Evolutionary conservation across 257 asterid genomes (phyloP).

Genomic region (Oldenlandia corymbosa): DNA sequence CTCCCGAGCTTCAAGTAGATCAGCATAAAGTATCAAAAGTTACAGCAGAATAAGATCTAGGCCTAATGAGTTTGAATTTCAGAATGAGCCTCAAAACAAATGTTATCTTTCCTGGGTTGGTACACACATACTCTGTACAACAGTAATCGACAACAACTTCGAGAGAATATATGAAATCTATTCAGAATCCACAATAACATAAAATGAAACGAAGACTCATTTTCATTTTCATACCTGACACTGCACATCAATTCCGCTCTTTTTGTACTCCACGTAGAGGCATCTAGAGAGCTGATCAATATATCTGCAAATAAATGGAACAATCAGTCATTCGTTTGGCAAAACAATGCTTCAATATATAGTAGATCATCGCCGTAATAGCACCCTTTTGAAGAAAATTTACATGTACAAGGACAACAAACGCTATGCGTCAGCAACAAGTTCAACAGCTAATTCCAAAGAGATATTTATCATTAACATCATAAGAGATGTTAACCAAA

Average conservation of each 20-base stretch:
- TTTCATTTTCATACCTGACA: slow-evolving; percentile 66
- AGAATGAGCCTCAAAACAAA: background rate
- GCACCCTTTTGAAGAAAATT: background rate
- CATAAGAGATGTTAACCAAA: background rate
- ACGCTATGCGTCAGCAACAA: too few species aligned
- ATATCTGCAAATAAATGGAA: slow-evolving; percentile 44
- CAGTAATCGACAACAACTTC: background rate
- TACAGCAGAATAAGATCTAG: background rate
- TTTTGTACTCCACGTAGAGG: slow-evolving; percentile 95
- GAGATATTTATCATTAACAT: background rate
- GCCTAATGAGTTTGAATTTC: background rate
- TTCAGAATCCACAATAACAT: background rate
- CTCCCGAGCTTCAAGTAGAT: background rate
- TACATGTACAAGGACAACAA: background rate
- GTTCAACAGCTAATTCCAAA: too few species aligned
- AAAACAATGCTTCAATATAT: background rate
- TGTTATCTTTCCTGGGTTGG: background rate
- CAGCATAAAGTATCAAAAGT: background rate
- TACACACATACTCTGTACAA: background rate
- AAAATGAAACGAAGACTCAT: too few species aligned
- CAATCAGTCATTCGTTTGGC: background rate
- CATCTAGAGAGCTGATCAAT: slow-evolving; percentile 89
- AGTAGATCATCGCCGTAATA: background rate
- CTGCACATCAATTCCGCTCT: slow-evolving; percentile 90
- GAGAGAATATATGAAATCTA: background rate